Conservation (phyloP, 768 basidiomycete species). For the Thelephora aurantiotincta region DNA sequence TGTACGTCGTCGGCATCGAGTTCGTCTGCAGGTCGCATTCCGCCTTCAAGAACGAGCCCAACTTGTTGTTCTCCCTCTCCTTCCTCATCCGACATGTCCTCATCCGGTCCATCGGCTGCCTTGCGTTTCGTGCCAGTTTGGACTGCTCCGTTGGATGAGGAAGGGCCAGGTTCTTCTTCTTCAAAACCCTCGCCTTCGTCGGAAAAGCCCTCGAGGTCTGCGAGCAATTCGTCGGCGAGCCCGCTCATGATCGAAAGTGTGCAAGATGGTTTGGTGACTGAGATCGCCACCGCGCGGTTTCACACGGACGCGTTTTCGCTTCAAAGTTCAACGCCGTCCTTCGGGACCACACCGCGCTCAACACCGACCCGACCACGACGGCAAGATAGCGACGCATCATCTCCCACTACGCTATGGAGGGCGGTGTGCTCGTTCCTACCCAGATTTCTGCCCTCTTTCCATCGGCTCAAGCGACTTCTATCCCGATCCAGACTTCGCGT, state of each 20-base stretch:
- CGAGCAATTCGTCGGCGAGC: slow-evolving; percentile 85
- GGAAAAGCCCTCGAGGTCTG: slow-evolving; percentile 81
- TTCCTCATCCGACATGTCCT: slow-evolving; percentile 41
- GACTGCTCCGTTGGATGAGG: slow-evolving; percentile 8
- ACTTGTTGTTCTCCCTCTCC: slow-evolving; percentile 23
- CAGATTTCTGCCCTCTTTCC: slow-evolving; percentile 48
- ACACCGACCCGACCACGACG: too few species aligned
- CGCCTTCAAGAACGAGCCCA: slow-evolving; percentile 69
- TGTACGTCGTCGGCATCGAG: slow-evolving; percentile 89
- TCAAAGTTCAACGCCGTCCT: too few species aligned
- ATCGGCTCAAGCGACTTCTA: slow-evolving; percentile 30
- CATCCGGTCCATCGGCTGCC: slow-evolving; percentile 34
- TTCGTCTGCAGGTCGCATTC: slow-evolving; percentile 89
- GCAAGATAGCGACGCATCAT: too few species aligned
- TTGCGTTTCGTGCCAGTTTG: slow-evolving; percentile 46
- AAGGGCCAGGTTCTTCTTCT: slow-evolving; percentile 14
- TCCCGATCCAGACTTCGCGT: slow-evolving; percentile 45
- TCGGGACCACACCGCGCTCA: too few species aligned
- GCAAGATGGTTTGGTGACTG: too few species aligned
- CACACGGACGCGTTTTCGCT: too few species aligned
- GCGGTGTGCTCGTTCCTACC: slow-evolving; percentile 14
- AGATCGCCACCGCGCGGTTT: too few species aligned
- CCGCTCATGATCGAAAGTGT: slow-evolving; percentile 39
- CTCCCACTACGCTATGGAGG: slow-evolving; percentile 6
- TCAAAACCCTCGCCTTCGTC: slow-evolving; percentile 38